phyloP scores from a whole-genome alignment of 2,329 filamentous ascomycete species.

The Curvularia sp. region DNA sequence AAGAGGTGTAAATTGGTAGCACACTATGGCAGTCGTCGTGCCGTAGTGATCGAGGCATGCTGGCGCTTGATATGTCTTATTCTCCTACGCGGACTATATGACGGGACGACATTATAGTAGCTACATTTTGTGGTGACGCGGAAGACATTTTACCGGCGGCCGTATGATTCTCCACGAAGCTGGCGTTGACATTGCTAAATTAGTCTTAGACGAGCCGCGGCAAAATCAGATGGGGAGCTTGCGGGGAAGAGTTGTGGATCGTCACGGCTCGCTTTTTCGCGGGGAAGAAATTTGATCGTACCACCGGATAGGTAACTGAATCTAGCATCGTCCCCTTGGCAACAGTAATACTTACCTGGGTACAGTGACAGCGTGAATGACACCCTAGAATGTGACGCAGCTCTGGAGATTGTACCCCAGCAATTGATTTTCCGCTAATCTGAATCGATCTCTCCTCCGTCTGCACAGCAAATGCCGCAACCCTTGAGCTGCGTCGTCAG shows the following conservation, averaged over 20 bases:
- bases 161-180: constrained; percentile 8
- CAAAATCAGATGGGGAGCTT: constrained; percentile 7
- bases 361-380: background rate
- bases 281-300: constrained; percentile 2
- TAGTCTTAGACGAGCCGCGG: background rate
- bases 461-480: background rate
- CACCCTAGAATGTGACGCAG: background rate
- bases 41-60: background rate
- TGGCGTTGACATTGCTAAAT: background rate
- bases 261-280: constrained; percentile 2
- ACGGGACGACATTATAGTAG: constrained; percentile 1
- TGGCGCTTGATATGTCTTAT: constrained; percentile 2
- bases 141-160: constrained; percentile 10
- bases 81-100: background rate
- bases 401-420: background rate
- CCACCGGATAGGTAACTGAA: constrained; percentile 1
- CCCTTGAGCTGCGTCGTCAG: background rate
- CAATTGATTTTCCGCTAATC: background rate
- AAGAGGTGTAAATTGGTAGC: background rate
- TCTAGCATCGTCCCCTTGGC: background rate
- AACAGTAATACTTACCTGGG: background rate
- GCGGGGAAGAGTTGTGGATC: constrained; percentile 10
- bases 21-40: background rate
- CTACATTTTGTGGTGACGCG: background rate
- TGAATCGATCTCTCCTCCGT: background rate